phyloP scores from a whole-genome alignment of 2,329 filamentous ascomycete species.

The Colletotrichum liriopes region DNA sequence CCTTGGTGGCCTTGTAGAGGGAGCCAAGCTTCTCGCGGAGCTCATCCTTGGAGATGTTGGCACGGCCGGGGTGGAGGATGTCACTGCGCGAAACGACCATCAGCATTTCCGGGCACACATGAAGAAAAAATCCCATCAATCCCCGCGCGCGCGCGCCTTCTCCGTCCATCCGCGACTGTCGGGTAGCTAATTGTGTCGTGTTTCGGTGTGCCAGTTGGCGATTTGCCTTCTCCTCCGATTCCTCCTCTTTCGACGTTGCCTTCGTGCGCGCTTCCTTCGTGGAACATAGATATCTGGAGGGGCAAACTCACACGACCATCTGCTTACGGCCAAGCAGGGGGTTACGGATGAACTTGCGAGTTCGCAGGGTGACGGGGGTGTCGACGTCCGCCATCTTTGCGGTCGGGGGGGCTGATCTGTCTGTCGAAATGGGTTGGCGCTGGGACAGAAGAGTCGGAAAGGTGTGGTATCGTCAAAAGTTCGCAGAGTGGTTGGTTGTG shows the following conservation, averaged over 20 bases:
- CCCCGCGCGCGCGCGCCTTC: not conserved
- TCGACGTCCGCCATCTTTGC: slow-evolving; percentile 91
- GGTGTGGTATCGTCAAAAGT: slow-evolving; percentile 41
- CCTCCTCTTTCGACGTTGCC: slow-evolving; percentile 7
- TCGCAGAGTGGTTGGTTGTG: slow-evolving; percentile 35
- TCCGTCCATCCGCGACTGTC: not conserved
- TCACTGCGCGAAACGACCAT: slow-evolving; percentile 75
- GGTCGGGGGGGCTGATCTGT: slow-evolving; percentile 53
- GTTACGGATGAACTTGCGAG: slow-evolving; percentile 99
- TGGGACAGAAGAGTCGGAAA: slow-evolving; percentile 41
- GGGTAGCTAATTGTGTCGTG: not conserved
- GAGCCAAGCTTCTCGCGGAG: slow-evolving; percentile 94
- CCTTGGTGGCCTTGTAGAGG: slow-evolving; percentile 98
- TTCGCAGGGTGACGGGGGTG: slow-evolving; percentile 87
- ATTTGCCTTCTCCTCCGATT: not conserved
- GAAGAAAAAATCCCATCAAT: not conserved
- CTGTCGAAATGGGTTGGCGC: slow-evolving; percentile 44
- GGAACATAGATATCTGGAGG: slow-evolving; percentile 42
- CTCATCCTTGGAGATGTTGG: slow-evolving; percentile 99
- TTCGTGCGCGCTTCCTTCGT: slow-evolving; percentile 6
- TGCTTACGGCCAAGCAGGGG: slow-evolving; percentile 98
- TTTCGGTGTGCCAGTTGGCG: slow-evolving; percentile 1
- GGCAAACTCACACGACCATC: slow-evolving; percentile 95
- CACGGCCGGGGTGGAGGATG: slow-evolving; percentile 98
- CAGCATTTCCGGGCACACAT: slow-evolving; percentile 19